phyloP scores from a whole-genome alignment of 768 basidiomycete species.

The Suillus spraguei region DNA sequence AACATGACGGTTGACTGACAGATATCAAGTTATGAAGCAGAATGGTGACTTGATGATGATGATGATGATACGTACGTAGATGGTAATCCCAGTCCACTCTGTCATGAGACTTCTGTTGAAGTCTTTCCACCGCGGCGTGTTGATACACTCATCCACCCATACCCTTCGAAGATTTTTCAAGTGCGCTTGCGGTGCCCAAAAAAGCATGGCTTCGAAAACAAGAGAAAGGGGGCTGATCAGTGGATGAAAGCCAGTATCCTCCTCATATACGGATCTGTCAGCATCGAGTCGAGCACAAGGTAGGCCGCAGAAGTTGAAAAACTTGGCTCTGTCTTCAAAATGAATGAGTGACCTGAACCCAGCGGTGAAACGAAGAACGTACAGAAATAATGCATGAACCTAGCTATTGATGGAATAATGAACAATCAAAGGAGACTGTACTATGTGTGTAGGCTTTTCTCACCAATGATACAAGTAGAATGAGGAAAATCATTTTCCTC shows the following conservation, averaged over 20 bases:
- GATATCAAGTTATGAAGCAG: neutral
- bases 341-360: neutral
- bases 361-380: neutral
- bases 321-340: slow-evolving; percentile 14
- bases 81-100: slow-evolving; percentile 51
- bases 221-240: neutral
- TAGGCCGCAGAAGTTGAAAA: slow-evolving; percentile 15
- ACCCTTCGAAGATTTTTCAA: slow-evolving; percentile 5
- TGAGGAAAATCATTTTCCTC: slow-evolving; percentile 4
- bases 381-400: slow-evolving; percentile 9
- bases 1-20: slow-evolving; percentile 51
- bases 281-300: slow-evolving; percentile 13
- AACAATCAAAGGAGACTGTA: neutral
- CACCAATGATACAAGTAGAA: slow-evolving; percentile 14
- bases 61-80: slow-evolving; percentile 39
- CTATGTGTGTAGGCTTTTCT: neutral
- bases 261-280: slow-evolving; percentile 10
- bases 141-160: slow-evolving; percentile 23
- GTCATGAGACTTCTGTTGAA: slow-evolving; percentile 43
- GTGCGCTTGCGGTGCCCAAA: slow-evolving; percentile 12
- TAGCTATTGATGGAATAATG: neutral
- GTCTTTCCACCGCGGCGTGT: slow-evolving; percentile 39
- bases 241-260: slow-evolving; percentile 6
- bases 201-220: slow-evolving; percentile 7
- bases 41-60: no score